Evolutionary conservation across 2,329 filamentous ascomycete species (phyloP).

Genomic region (Microdochium trichocladiopsis): DNA sequence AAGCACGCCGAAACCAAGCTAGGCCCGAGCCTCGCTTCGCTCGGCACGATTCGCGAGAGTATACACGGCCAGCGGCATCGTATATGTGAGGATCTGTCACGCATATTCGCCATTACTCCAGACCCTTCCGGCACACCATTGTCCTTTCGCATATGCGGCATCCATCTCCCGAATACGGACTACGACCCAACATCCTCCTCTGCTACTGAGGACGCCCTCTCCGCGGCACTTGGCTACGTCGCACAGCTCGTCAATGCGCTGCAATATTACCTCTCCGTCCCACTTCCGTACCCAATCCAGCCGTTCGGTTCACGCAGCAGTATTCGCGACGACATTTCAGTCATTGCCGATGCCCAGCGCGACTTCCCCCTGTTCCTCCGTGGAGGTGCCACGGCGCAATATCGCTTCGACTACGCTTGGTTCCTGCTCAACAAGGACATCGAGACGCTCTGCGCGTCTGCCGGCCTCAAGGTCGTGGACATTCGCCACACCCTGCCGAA

Average conservation of each 20-base stretch:
- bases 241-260: slow-evolving; percentile 69
- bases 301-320: slow-evolving; percentile 64
- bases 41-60: slow-evolving; percentile 52
- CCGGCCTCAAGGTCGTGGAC: slow-evolving; percentile 76
- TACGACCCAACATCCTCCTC: slow-evolving; percentile 46
- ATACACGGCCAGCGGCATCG: slow-evolving; percentile 83
- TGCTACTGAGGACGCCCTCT: slow-evolving; percentile 62
- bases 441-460: slow-evolving; percentile 57
- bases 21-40: slow-evolving; percentile 42
- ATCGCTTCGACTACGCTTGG: slow-evolving; percentile 92
- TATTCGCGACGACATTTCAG: slow-evolving; percentile 57
- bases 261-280: slow-evolving; percentile 73
- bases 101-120: slow-evolving; percentile 76
- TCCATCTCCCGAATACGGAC: slow-evolving; percentile 73
- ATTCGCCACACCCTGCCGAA: slow-evolving; percentile 90
- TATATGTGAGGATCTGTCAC: slow-evolving; percentile 74
- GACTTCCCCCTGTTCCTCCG: slow-evolving; percentile 74
- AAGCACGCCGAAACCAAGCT: slow-evolving; percentile 54
- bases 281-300: slow-evolving; percentile 74
- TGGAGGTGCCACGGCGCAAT: slow-evolving; percentile 62
- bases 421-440: slow-evolving; percentile 97
- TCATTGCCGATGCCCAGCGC: slow-evolving; percentile 40
- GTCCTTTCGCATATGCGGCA: slow-evolving; percentile 74
- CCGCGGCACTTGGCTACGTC: slow-evolving; percentile 75
- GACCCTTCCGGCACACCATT: slow-evolving; percentile 50